Percentiles rank a stretch among this genome's conserved stretches.
Evolutionary conservation across 768 basidiomycete species (phyloP).

Genomic region (Calocera cornea): DNA sequence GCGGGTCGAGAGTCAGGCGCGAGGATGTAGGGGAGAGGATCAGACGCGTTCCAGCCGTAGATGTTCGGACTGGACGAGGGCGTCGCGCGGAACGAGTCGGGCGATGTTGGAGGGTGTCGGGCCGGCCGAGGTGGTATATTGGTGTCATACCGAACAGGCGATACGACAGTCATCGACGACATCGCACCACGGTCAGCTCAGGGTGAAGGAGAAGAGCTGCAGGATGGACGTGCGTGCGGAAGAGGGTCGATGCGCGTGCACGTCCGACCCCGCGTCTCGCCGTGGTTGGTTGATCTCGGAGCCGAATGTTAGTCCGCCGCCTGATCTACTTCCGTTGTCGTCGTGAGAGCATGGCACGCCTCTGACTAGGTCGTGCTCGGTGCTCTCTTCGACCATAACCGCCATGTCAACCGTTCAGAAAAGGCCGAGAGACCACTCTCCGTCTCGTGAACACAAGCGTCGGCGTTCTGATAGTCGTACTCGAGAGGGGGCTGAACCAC

Average conservation of each 20-base stretch:
- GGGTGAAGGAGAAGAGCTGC: too few species aligned
- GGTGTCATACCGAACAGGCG: background rate
- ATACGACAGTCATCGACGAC: background rate
- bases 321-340: slow-evolving; percentile 3
- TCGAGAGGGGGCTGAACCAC: background rate
- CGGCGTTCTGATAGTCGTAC: background rate
- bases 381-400: background rate
- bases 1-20: background rate
- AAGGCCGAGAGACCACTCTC: background rate
- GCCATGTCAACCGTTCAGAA: background rate
- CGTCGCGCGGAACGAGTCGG: background rate
- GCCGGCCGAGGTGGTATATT: background rate
- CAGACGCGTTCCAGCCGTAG: background rate
- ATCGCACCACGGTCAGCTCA: background rate
- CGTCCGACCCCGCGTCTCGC: too few species aligned
- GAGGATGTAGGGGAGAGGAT: background rate
- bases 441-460: background rate
- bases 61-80: background rate
- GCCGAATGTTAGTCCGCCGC: background rate
- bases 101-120: background rate
- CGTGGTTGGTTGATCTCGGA: background rate
- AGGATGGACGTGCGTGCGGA: too few species aligned
- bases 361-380: background rate
- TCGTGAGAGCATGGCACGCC: background rate
- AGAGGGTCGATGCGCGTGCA: too few species aligned